Conservation (phyloP, 2,329 filamentous ascomycete genomes). For the Pseudocercospora pini-densiflorae region DNA sequence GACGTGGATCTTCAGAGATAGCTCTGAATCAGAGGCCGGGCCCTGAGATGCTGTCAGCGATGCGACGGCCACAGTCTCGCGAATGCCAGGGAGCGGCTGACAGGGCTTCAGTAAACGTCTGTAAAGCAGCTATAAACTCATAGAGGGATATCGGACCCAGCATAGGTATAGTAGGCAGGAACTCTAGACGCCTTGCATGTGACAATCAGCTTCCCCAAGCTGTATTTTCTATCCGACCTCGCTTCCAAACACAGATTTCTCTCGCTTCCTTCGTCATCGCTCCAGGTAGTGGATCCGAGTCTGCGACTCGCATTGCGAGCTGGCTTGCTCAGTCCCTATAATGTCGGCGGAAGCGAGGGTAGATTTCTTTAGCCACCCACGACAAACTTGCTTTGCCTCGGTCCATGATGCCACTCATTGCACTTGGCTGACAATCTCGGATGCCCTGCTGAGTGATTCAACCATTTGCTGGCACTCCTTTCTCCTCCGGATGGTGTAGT, state of each 20-base stretch:
- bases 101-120: not conserved
- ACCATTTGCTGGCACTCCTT: slow-evolving; percentile 99
- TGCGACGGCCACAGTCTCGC: not conserved
- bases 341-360: not conserved
- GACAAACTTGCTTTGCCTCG: not conserved
- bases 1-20: slow-evolving; percentile 19
- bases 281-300: not conserved
- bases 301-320: not conserved
- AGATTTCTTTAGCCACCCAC: not conserved
- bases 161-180: not conserved
- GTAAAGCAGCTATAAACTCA: not conserved
- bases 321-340: not conserved
- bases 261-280: not conserved
- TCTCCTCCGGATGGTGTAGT: slow-evolving; percentile 90
- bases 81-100: not conserved
- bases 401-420: slow-evolving; percentile 48
- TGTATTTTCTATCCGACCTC: slow-evolving; percentile 9
- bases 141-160: not conserved
- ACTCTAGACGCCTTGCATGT: slow-evolving; percentile 6
- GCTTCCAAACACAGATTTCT: not conserved
- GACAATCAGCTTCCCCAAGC: not conserved
- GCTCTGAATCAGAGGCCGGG: not conserved
- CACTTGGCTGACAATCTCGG: slow-evolving; percentile 89
- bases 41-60: not conserved
- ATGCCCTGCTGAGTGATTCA: slow-evolving; percentile 79